phyloP scores from a whole-genome alignment of 2,329 filamentous ascomycete species.

The Cercospora sp. region DNA sequence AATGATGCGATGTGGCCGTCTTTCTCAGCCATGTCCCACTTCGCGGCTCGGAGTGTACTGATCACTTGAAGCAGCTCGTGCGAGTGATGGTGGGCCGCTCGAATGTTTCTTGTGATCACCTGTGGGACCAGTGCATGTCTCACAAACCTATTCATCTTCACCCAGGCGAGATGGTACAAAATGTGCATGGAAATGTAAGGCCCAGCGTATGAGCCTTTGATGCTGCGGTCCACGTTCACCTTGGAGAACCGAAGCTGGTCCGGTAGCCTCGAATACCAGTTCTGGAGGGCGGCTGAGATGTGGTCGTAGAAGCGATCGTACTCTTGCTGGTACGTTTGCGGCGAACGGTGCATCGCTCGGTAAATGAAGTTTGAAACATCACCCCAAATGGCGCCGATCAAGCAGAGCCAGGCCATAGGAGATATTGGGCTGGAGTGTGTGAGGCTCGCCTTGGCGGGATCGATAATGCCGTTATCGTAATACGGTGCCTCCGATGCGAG shows the following conservation, averaged over 20 bases:
- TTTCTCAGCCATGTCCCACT: slow-evolving; percentile 26
- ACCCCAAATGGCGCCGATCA: slow-evolving; percentile 66
- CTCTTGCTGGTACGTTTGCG: slow-evolving; percentile 45
- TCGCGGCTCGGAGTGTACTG: slow-evolving; percentile 24
- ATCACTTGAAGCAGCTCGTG: slow-evolving; percentile 51
- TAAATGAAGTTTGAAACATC: slow-evolving; percentile 63
- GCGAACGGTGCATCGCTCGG: slow-evolving; percentile 50
- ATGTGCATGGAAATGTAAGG: slow-evolving; percentile 65
- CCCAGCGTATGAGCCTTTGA: slow-evolving; percentile 56
- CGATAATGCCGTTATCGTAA: slow-evolving; percentile 57
- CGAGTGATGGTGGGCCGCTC: slow-evolving; percentile 55
- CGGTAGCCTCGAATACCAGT: slow-evolving; percentile 62
- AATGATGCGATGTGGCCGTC: slow-evolving; percentile 49
- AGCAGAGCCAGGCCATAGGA: slow-evolving; percentile 61
- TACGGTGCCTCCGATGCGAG: slow-evolving; percentile 58
- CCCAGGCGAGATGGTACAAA: slow-evolving; percentile 63
- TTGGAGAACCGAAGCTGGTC: slow-evolving; percentile 55
- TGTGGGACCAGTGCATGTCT: slow-evolving; percentile 47
- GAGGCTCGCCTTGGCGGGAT: slow-evolving; percentile 35
- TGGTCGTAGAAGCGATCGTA: slow-evolving; percentile 56
- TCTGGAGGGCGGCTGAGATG: slow-evolving; percentile 54
- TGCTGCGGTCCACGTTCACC: slow-evolving; percentile 59
- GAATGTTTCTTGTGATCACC: slow-evolving; percentile 49
- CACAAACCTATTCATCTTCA: slow-evolving; percentile 65
- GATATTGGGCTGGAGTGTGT: slow-evolving; percentile 46